Conservation (phyloP, 164 flowering plant species). For the Aristolochia californica region DNA sequence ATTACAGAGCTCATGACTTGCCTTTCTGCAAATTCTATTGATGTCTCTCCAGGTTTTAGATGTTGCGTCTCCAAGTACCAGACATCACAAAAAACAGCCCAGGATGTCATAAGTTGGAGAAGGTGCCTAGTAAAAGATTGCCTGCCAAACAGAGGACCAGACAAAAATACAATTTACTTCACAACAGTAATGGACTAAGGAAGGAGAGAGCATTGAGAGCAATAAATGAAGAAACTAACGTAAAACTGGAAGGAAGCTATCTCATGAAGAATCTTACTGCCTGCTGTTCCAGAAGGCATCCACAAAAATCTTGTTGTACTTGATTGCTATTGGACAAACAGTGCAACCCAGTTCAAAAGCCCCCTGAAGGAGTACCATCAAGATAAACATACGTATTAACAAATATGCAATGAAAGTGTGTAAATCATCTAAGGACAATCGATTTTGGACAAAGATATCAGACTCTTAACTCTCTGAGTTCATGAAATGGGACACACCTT, state of each 20-base stretch:
- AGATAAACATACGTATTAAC: conserved; percentile 8
- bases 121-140: conserved; percentile 92
- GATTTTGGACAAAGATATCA: background rate
- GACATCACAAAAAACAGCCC: conserved; percentile 99
- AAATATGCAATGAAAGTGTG: conserved; percentile 2
- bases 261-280: conserved; percentile 39
- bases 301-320: conserved; percentile 94
- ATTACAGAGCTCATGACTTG: conserved; percentile 3
- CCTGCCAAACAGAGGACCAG: conserved; percentile 27
- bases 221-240: background rate
- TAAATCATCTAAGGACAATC: background rate
- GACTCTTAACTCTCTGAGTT: background rate
- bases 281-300: conserved; percentile 99
- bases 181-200: background rate
- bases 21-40: conserved; percentile 98
- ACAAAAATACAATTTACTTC: background rate
- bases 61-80: conserved; percentile 98
- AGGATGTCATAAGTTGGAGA: conserved; percentile 94
- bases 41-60: conserved; percentile 75
- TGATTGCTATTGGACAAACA: conserved; percentile 94
- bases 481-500: conserved; percentile 29
- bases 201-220: background rate
- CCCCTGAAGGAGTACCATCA: conserved; percentile 32
- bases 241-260: background rate
- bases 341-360: conserved; percentile 95